A percentile compares a stretch with the other conserved stretches of the same genome.
phyloP scores from a whole-genome alignment of 805 yeast genomes.

The Cyberlindnera euphorbiiphila region DNA sequence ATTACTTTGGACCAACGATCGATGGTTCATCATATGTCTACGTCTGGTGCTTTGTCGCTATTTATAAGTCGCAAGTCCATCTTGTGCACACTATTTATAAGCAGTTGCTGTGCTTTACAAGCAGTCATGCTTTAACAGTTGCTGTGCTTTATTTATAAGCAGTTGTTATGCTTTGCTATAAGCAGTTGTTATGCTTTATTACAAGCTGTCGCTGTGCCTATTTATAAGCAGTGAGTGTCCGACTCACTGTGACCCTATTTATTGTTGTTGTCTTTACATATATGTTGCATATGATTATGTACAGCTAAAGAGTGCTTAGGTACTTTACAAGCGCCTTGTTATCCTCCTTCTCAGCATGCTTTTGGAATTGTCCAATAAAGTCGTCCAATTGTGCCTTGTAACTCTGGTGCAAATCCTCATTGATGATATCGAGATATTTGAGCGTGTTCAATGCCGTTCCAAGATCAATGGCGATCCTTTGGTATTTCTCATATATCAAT shows the following conservation, averaged over 20 bases:
- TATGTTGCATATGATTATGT: no score
- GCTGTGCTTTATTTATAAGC: slow-evolving; percentile 5
- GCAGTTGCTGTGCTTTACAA: slow-evolving; percentile 2
- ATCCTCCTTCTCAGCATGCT: slow-evolving; percentile 6
- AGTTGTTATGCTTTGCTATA: slow-evolving; percentile 3
- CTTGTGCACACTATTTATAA: background rate
- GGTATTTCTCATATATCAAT: slow-evolving; percentile 15
- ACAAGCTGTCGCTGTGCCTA: background rate
- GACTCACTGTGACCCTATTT: background rate
- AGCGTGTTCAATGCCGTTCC: background rate
- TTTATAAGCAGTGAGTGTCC: slow-evolving; percentile 7
- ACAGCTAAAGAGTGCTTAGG: background rate
- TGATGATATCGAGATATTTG: slow-evolving; percentile 3
- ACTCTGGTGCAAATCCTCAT: background rate
- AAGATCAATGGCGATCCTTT: slow-evolving; percentile 7
- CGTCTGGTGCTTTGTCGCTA: background rate
- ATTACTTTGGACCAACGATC: no score
- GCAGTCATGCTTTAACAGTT: no score
- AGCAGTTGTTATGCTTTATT: slow-evolving; percentile 1
- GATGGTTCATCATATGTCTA: background rate
- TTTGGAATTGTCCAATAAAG: slow-evolving; percentile 5
- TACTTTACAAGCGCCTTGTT: slow-evolving; percentile 14
- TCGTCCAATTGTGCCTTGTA: background rate
- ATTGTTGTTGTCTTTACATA: background rate
- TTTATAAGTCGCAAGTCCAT: slow-evolving; percentile 1